A percentile compares a stretch with the other conserved stretches of the same genome.
Conservation (phyloP, 2,329 filamentous ascomycete genomes). For the Verticillium zaregamsianum region DNA sequence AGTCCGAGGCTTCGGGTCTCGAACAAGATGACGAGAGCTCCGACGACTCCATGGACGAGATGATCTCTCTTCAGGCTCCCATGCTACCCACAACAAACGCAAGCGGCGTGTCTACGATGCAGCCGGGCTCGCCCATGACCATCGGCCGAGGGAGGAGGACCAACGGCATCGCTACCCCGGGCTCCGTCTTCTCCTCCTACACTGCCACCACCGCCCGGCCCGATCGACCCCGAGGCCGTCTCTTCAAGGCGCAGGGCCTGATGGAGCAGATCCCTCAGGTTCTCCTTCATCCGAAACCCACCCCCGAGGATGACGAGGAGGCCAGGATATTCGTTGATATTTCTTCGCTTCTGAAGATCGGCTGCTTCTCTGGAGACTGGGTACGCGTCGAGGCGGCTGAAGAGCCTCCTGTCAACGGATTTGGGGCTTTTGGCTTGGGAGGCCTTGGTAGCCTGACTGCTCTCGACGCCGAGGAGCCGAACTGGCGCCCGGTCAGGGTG, state of each 20-base stretch:
- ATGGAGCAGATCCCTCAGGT: conserved; percentile 69
- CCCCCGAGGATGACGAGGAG: conserved; percentile 75
- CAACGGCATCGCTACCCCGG: conserved; percentile 76
- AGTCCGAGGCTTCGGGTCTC: conserved; percentile 55
- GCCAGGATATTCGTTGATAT: conserved; percentile 89
- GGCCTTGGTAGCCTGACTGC: conserved; percentile 32
- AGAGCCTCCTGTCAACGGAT: conserved; percentile 65
- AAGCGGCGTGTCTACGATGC: conserved; percentile 75
- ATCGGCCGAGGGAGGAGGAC: conserved; percentile 58
- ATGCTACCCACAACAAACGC: conserved; percentile 72
- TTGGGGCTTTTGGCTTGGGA: conserved; percentile 54
- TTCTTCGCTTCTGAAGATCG: conserved; percentile 77
- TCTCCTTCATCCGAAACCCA: conserved; percentile 78
- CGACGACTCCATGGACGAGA: conserved; percentile 87
- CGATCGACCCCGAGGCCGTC: conserved; percentile 66
- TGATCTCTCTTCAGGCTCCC: conserved; percentile 84
- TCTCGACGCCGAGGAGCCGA: conserved; percentile 53
- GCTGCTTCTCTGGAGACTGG: conserved; percentile 98
- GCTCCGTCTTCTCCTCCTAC: conserved; percentile 84
- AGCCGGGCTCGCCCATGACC: conserved; percentile 76
- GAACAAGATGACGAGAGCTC: conserved; percentile 74
- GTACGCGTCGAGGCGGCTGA: conserved; percentile 75
- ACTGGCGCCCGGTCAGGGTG: conserved; percentile 82
- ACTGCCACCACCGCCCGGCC: conserved; percentile 78
- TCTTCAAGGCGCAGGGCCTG: conserved; percentile 81